Evolutionary conservation across 148 eudicot genomes (phyloP), one percentile per base, ranked within the genome.

Genomic region (Amaranthus hypochondriacus): DNA sequence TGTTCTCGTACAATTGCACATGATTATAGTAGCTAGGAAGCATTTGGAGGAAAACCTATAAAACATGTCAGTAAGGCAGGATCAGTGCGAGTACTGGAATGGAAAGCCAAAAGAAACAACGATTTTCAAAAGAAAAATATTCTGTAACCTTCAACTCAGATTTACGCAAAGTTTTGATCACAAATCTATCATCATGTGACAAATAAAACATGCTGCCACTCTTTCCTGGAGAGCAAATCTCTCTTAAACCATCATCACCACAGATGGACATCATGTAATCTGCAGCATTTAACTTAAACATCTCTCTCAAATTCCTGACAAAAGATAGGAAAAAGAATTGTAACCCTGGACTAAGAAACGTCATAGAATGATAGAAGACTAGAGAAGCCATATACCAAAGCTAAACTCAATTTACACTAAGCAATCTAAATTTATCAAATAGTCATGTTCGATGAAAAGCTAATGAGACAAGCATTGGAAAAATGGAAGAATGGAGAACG

Each of bases 261-360:
- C 99, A 96, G 43, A 96, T 92, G 61, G 99, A 96, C 97, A 96
- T 92, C 99, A 96, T 96, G 82, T 92, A 96, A 56, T 96, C 99
- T 59, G 99, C 94, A 80, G 99, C 92, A 83, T 90, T 87, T 56
- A 95, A 78, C 94, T 89, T 92, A 84, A 95, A 95, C 94, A 95
- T 64, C 84, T 90, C 99, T 83, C 97, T 87, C 88, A 95, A 68
- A 75, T 95, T 90, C 94, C 99, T 94, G 85, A 65, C 69, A 77
- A 67, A 11, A 21, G 9, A 48, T 28, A 62, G 11, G 2, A 28
- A 28, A 28, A 28, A 28, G 39, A 42, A 62, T 44, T 51, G 55
- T 57, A 44, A 66, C 3, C 13, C 68, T 6, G 73, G 62, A 47
- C 57, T 66, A 3, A 39, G 71, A 44, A 28, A 51, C 12, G 68